These are phyloP conservation scores for Rhododendron simsii DNA, from an alignment of 148 eudicot species.

Conservation along the genomic window DNA sequence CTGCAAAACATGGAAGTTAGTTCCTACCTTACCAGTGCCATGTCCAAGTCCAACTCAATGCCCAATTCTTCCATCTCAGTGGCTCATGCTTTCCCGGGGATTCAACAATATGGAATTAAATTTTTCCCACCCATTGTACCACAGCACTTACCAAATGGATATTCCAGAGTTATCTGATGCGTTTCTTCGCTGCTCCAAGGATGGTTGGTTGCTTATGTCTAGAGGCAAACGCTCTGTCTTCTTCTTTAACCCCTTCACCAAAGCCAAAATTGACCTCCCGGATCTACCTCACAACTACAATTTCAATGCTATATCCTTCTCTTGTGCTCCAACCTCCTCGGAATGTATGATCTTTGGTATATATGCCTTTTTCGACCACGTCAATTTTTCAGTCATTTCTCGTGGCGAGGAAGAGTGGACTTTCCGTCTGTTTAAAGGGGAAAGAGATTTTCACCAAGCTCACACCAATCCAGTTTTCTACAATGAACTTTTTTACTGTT, in stretches of 20 bases:
- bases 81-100: neutral
- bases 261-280: neutral
- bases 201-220: neutral
- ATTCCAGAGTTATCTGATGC: neutral
- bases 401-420: neutral
- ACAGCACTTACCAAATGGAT: neutral
- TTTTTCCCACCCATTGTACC: neutral
- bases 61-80: neutral
- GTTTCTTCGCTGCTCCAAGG: neutral
- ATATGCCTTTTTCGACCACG: neutral
- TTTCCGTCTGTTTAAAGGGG: too few species aligned
- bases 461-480: neutral
- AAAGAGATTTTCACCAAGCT: neutral
- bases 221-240: neutral
- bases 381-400: neutral
- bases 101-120: neutral
- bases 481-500: neutral
- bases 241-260: neutral
- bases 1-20: neutral
- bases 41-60: neutral
- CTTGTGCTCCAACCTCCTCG: neutral
- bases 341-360: neutral
- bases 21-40: neutral
- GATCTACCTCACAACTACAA: neutral
- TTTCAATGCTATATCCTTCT: neutral